Evolutionary conservation across 108 stramenopile species (phyloP).

Genomic region (Conticribra weissflogii): DNA sequence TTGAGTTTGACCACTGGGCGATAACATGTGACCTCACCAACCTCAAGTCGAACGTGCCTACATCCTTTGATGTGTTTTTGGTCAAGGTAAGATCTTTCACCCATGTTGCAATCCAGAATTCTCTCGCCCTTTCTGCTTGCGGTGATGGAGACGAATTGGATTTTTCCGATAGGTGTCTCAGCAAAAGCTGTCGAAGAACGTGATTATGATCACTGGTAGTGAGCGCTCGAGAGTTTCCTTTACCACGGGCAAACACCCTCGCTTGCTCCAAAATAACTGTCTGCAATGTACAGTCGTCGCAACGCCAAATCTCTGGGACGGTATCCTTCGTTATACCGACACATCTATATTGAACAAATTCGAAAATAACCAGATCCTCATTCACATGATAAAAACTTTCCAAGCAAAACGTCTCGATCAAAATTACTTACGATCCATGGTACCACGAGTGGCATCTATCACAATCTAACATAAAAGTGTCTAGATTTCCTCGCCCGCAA

Average conservation of each 20-base stretch:
- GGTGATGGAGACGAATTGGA: constrained; percentile 38
- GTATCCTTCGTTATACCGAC: constrained; percentile 72
- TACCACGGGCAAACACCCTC: constrained; percentile 40
- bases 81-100: constrained; percentile 53
- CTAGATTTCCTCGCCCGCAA: constrained; percentile 59
- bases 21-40: constrained; percentile 47
- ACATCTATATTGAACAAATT: constrained; percentile 42
- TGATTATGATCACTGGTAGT: constrained; percentile 47
- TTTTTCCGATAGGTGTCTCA: constrained; percentile 57
- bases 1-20: constrained; percentile 52
- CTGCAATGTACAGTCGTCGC: constrained; percentile 83
- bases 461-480: constrained; percentile 86
- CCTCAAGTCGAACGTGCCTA: constrained; percentile 43
- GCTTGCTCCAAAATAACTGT: constrained; percentile 54
- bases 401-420: no score
- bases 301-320: constrained; percentile 73
- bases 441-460: constrained; percentile 85
- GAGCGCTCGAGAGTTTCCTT: constrained; percentile 2
- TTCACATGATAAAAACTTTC: no score
- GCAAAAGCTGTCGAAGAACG: constrained; percentile 69
- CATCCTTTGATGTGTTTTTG: constrained; percentile 11
- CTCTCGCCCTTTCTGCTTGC: constrained; percentile 41
- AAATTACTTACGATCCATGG: constrained; percentile 23
- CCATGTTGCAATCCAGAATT: constrained; percentile 84
- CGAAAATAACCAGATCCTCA: no score